Evolutionary conservation across 768 basidiomycete species (phyloP).

Genomic region (Suillus tomentosus): DNA sequence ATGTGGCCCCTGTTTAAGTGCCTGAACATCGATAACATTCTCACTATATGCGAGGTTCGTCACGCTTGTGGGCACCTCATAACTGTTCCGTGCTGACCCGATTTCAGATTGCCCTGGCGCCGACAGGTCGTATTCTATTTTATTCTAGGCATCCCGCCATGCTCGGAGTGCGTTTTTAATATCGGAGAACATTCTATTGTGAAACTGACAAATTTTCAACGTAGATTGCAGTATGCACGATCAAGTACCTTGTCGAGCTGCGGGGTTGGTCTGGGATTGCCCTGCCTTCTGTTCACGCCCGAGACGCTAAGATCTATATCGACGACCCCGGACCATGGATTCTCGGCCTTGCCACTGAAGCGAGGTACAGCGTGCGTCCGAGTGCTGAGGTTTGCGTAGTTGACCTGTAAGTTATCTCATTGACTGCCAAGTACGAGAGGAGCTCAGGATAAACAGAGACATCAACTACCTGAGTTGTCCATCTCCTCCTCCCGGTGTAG

Average conservation of each 20-base stretch:
- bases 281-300: constrained; percentile 77
- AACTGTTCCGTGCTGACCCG: neutral
- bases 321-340: constrained; percentile 99
- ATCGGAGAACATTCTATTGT: neutral
- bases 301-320: constrained; percentile 91
- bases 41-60: constrained; percentile 86
- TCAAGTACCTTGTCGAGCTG: constrained; percentile 90
- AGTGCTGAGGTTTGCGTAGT: constrained; percentile 84
- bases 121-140: constrained; percentile 85
- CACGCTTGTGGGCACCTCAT: neutral
- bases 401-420: constrained; percentile 63
- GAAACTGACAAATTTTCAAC: constrained; percentile 5
- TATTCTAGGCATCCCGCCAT: constrained; percentile 88
- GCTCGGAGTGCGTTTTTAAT: constrained; percentile 63
- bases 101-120: constrained; percentile 76
- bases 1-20: constrained; percentile 97
- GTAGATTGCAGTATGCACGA: constrained; percentile 84
- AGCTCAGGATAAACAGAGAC: constrained; percentile 47
- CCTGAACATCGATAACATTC: constrained; percentile 88
- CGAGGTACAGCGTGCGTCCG: constrained; percentile 74
- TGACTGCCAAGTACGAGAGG: neutral
- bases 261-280: constrained; percentile 93
- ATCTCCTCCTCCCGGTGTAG: constrained; percentile 71
- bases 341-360: constrained; percentile 85
- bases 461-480: constrained; percentile 86